Evolutionary conservation across 352 stramenopile species (phyloP).

Genomic region (Aphanomyces cochlioides): DNA sequence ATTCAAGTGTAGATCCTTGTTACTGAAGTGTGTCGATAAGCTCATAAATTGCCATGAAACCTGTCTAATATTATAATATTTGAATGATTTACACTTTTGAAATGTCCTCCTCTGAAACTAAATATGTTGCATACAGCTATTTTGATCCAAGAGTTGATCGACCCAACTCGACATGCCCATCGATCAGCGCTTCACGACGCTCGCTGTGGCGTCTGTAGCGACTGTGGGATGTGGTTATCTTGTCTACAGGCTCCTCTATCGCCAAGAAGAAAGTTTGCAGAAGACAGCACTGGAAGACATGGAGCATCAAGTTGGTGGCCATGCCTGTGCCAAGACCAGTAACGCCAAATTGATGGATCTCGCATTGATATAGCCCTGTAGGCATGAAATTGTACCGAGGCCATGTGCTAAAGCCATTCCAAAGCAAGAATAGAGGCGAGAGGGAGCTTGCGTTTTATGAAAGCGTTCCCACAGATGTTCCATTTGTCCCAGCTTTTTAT

Average conservation of each 20-base stretch:
- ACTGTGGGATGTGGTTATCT: neutral
- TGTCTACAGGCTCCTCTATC: neutral
- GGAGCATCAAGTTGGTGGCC: slow-evolving; percentile 70
- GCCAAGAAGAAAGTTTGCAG: neutral
- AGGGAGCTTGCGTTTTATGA: slow-evolving; percentile 77
- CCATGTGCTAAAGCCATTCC: slow-evolving; percentile 81
- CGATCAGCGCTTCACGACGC: neutral
- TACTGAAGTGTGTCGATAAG: too few species aligned
- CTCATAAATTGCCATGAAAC: too few species aligned
- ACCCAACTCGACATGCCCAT: neutral
- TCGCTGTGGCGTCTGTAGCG: neutral
- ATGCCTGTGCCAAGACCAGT: slow-evolving; percentile 69
- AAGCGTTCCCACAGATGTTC: slow-evolving; percentile 39
- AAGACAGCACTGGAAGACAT: slow-evolving; percentile 5
- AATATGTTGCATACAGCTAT: too few species aligned
- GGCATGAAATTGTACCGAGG: slow-evolving; percentile 61
- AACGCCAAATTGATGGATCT: slow-evolving; percentile 5
- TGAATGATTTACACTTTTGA: too few species aligned
- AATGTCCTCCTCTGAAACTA: too few species aligned
- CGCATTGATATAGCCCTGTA: slow-evolving; percentile 30
- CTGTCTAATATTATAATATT: too few species aligned
- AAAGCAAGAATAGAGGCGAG: slow-evolving; percentile 71
- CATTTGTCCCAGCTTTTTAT: slow-evolving; percentile 61
- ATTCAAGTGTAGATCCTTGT: neutral
- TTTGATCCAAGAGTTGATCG: too few species aligned